Evolutionary conservation across 2,329 filamentous ascomycete genomes (phyloP).

Genomic region (Penicillium sp.): DNA sequence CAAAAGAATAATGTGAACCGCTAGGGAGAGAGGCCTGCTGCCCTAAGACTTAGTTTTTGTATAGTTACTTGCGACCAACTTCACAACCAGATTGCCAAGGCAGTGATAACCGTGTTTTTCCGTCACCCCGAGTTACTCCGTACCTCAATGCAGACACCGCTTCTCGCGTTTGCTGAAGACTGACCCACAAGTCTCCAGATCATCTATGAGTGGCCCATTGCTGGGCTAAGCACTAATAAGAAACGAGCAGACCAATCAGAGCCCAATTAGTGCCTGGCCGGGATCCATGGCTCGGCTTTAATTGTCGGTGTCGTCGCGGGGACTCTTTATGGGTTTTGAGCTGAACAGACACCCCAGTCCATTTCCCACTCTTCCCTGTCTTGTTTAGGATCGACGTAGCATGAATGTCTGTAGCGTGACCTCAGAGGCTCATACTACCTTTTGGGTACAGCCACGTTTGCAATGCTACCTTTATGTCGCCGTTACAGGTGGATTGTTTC

Average conservation of each 20-base stretch:
- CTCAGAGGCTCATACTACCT: constrained; percentile 4
- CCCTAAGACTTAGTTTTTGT: no score
- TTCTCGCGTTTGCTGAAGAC: constrained; percentile 12
- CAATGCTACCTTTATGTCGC: constrained; percentile 16
- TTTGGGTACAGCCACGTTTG: neutral
- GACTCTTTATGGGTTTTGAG: neutral
- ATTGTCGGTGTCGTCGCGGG: constrained; percentile 22
- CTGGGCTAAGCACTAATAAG: constrained; percentile 9
- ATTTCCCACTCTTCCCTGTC: constrained; percentile 1
- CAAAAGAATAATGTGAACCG: no score
- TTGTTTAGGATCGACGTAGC: constrained; percentile 15
- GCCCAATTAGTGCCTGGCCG: neutral
- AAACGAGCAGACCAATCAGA: constrained; percentile 8
- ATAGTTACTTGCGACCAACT: no score
- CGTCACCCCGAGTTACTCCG: no score
- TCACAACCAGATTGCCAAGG: no score
- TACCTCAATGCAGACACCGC: constrained; percentile 15
- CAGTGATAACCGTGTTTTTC: no score
- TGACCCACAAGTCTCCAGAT: neutral
- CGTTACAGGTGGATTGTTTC: neutral
- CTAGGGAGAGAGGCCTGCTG: no score
- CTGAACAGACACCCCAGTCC: neutral
- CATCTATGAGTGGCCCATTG: constrained; percentile 9
- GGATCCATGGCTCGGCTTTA: constrained; percentile 12
- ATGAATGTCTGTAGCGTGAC: constrained; percentile 3